phyloP scores from a whole-genome alignment of 1,284 basidiomycete species.

The Mixia osmundae region DNA sequence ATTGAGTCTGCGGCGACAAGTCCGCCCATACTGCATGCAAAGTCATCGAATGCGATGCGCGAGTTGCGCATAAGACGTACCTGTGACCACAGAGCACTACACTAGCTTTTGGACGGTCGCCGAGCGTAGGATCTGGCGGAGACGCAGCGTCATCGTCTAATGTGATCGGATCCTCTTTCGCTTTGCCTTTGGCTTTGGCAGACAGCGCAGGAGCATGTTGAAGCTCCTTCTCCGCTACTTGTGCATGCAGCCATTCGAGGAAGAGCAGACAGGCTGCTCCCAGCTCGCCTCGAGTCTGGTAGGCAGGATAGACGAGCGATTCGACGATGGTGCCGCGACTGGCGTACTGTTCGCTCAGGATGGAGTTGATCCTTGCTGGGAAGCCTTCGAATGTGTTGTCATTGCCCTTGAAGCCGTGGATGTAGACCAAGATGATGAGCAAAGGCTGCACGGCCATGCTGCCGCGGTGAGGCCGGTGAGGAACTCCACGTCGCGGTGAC shows the following conservation, averaged over 20 bases:
- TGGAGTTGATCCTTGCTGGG: constrained; percentile 6
- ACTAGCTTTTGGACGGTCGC: neutral
- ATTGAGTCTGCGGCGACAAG: constrained; percentile 1
- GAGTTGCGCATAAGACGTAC: neutral
- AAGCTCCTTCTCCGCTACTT: constrained; percentile 7
- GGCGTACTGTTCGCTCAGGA: constrained; percentile 3
- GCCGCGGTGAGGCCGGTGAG: no score
- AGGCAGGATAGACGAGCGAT: constrained; percentile 8
- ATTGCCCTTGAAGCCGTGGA: constrained; percentile 11
- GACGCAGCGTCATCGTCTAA: no score
- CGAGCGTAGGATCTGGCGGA: no score
- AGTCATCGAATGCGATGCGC: neutral
- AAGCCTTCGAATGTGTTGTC: constrained; percentile 10
- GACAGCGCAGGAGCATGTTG: neutral
- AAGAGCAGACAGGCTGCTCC: constrained; percentile 6
- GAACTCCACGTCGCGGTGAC: no score
- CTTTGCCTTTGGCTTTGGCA: constrained; percentile 1
- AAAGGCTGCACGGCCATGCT: no score
- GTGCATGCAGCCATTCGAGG: constrained; percentile 6
- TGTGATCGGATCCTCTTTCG: neutral
- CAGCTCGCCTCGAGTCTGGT: constrained; percentile 8
- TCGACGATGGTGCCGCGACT: constrained; percentile 4
- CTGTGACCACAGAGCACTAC: neutral
- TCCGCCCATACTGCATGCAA: constrained; percentile 3
- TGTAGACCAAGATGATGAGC: constrained; percentile 6